These are phyloP conservation scores for Thinopyrum elongatum DNA, from an alignment of 176 grass and related monocot species.

Conservation along the genomic window DNA sequence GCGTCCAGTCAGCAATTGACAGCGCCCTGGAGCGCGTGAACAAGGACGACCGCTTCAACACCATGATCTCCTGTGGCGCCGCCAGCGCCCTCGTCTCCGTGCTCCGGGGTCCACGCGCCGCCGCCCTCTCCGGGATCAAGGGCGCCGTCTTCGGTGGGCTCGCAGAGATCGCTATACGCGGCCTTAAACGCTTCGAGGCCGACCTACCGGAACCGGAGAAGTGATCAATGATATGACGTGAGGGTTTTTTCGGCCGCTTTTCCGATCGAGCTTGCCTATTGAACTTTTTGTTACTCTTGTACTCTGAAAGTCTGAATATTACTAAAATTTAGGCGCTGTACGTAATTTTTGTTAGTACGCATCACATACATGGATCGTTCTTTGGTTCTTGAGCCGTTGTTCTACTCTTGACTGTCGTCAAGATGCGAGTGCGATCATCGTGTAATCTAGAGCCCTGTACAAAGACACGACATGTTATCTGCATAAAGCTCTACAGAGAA, in stretches of 20 bases:
- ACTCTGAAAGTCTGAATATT: too few relatives aligned
- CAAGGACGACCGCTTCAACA: slow-evolving; percentile 81
- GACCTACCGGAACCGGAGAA: too few relatives aligned
- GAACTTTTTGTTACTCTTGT: too few relatives aligned
- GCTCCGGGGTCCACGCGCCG: too few relatives aligned
- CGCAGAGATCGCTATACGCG: neutral
- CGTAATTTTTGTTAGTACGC: too few relatives aligned
- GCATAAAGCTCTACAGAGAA: too few relatives aligned
- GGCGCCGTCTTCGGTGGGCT: neutral
- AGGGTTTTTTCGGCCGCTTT: too few relatives aligned
- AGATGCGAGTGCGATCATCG: neutral
- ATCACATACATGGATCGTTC: neutral
- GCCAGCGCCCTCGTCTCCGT: neutral
- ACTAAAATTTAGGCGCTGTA: too few relatives aligned
- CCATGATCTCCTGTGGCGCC: slow-evolving; percentile 32
- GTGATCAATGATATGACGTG: too few relatives aligned
- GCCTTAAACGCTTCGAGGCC: neutral
- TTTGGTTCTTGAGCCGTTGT: neutral
- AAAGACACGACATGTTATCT: too few relatives aligned
- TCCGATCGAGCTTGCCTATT: too few relatives aligned
- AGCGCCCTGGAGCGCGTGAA: slow-evolving; percentile 57
- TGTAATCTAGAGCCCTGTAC: neutral
- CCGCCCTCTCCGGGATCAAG: neutral
- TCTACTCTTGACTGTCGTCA: neutral
- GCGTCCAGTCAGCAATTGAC: slow-evolving; percentile 52